Evolutionary conservation across 129 eudicot genomes (phyloP).

Genomic region (Artemisia annua): DNA sequence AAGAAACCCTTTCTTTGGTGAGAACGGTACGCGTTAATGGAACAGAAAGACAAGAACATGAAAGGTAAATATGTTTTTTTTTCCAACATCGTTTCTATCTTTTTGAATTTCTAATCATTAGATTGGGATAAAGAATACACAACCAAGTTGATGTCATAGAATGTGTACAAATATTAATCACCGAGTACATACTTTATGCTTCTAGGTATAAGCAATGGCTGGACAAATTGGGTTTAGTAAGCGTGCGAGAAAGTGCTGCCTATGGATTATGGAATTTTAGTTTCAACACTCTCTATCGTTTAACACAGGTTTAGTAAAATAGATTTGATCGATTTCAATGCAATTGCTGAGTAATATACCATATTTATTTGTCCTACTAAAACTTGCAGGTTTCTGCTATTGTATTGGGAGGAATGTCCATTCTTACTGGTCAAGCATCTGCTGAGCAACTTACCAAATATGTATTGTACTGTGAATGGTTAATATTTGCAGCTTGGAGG

Average conservation of each 20-base stretch:
- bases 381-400: constrained; percentile 56
- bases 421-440: constrained; percentile 54
- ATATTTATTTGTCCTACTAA: constrained; percentile 3
- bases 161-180: constrained; percentile 3
- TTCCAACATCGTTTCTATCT: constrained; percentile 9
- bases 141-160: constrained; percentile 3
- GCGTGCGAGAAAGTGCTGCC: constrained; percentile 66
- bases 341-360: constrained; percentile 6
- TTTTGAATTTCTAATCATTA: not conserved
- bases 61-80: no score
- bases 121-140: not conserved
- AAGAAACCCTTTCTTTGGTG: constrained; percentile 56
- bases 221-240: constrained; percentile 54
- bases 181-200: constrained; percentile 13
- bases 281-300: constrained; percentile 57
- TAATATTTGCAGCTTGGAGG: constrained; percentile 84
- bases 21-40: constrained; percentile 62
- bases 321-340: not conserved
- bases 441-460: constrained; percentile 79
- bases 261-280: constrained; percentile 70
- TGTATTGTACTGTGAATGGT: constrained; percentile 79
- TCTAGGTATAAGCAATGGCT: constrained; percentile 58
- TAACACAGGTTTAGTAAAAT: constrained; percentile 51
- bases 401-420: constrained; percentile 70
- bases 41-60: constrained; percentile 58